These are phyloP conservation scores for Trichoderma erinaceum DNA, from an alignment of 495 filamentous ascomycete genomes.

Conservation along the genomic window DNA sequence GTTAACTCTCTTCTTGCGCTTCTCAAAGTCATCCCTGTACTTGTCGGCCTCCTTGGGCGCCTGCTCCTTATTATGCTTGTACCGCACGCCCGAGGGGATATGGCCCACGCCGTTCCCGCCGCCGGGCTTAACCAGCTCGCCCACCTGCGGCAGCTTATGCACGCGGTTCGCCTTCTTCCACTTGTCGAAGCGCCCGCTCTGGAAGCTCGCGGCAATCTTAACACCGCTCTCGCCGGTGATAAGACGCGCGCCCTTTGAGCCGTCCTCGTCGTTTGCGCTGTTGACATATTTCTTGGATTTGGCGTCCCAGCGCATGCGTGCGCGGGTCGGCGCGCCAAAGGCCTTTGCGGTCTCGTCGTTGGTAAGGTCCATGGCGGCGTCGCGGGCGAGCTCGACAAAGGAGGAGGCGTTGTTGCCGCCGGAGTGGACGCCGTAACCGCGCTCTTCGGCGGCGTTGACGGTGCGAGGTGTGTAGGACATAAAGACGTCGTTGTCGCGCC, in stretches of 20 bases:
- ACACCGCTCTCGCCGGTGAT: conserved; percentile 87
- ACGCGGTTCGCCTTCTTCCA: conserved; percentile 85
- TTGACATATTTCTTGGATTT: conserved; percentile 91
- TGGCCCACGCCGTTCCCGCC: conserved; percentile 62
- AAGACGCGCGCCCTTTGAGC: conserved; percentile 74
- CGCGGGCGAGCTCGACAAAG: conserved; percentile 78
- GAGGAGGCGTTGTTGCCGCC: conserved; percentile 59
- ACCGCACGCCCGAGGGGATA: conserved; percentile 52
- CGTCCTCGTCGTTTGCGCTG: conserved; percentile 87
- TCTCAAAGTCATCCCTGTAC: conserved; percentile 79
- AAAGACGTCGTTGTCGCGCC: conserved; percentile 82
- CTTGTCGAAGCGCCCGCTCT: conserved; percentile 83
- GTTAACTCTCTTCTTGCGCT: conserved; percentile 80
- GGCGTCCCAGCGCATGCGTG: conserved; percentile 91
- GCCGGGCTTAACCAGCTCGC: conserved; percentile 61
- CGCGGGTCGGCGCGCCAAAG: conserved; percentile 65
- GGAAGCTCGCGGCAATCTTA: conserved; percentile 91
- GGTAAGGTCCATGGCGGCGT: conserved; percentile 79
- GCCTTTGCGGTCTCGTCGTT: conserved; percentile 74
- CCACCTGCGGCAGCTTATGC: conserved; percentile 66
- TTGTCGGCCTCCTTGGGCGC: conserved; percentile 92
- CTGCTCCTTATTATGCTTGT: conserved; percentile 74
- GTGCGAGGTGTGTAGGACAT: conserved; percentile 87
- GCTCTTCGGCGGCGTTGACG: conserved; percentile 73
- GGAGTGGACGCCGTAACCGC: conserved; percentile 85